Evolutionary conservation across 768 basidiomycete species (phyloP).

Genomic region (Hygrocybe punicea): DNA sequence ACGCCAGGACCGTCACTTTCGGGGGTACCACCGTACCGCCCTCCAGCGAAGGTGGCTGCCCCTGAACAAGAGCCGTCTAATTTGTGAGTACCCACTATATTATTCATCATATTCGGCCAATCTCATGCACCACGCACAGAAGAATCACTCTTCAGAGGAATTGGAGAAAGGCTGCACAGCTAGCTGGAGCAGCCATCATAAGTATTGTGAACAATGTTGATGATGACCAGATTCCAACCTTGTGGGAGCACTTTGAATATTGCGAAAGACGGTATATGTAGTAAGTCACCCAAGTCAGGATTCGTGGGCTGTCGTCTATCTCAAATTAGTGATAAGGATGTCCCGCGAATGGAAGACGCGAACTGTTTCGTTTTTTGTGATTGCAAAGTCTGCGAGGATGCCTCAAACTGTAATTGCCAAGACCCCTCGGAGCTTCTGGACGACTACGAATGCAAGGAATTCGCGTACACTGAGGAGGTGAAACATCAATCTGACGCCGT

Average conservation of each 20-base stretch:
- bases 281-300: slow-evolving; percentile 31
- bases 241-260: slow-evolving; percentile 47
- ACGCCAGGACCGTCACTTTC: too few species aligned
- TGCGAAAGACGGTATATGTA: slow-evolving; percentile 51
- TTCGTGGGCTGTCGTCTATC: background rate
- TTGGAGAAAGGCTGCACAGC: slow-evolving; percentile 33
- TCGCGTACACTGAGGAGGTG: slow-evolving; percentile 46
- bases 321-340: slow-evolving; percentile 15
- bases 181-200: slow-evolving; percentile 32
- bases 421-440: slow-evolving; percentile 39
- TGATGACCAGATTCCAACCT: slow-evolving; percentile 42
- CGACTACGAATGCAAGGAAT: slow-evolving; percentile 23
- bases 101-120: background rate
- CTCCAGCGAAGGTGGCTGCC: too few species aligned
- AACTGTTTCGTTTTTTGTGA: slow-evolving; percentile 44
- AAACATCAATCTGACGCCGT: background rate
- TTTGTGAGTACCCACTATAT: background rate
- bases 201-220: slow-evolving; percentile 41
- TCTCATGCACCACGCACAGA: slow-evolving; percentile 9
- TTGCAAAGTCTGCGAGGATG: slow-evolving; percentile 35
- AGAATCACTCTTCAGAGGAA: slow-evolving; percentile 27
- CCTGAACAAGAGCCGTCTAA: too few species aligned
- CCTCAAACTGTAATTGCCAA: slow-evolving; percentile 47
- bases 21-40: too few species aligned
- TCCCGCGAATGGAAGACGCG: slow-evolving; percentile 15